Evolutionary conservation across 225 moss, liverwort and hornwort species (phyloP).

Genomic region (Antitrichia curtipendula): DNA sequence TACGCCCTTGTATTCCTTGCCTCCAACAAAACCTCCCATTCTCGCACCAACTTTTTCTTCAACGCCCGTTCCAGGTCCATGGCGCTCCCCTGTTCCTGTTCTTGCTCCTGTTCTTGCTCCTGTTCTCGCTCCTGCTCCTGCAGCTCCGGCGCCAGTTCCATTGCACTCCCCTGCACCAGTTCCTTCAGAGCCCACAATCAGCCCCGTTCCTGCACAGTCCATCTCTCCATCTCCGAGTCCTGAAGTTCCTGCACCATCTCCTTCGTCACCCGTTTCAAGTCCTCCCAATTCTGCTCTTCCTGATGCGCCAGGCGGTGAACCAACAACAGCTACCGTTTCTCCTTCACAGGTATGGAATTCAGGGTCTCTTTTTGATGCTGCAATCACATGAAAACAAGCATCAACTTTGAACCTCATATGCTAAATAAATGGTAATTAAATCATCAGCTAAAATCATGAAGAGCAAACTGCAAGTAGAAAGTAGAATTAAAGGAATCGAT

Average conservation of each 20-base stretch:
- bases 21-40: not conserved
- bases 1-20: not conserved
- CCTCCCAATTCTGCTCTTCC: not conserved
- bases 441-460: not conserved
- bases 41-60: not conserved
- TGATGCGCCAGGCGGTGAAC: not conserved
- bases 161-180: not conserved
- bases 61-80: not conserved
- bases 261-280: constrained; percentile 3
- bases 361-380: not conserved
- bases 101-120: not conserved
- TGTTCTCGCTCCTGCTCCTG: not conserved
- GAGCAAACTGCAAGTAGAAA: not conserved
- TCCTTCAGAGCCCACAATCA: not conserved
- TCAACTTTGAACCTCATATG: not conserved
- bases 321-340: not conserved
- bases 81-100: not conserved
- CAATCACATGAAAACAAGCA: not conserved
- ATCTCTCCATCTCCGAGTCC: not conserved
- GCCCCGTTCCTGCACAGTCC: not conserved
- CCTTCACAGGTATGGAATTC: constrained; percentile 7
- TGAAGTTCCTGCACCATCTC: not conserved
- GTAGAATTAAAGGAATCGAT: not conserved
- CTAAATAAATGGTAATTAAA: not conserved
- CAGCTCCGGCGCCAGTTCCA: not conserved